Conservation (phyloP, 208 protist genomes). For the Trypanosoma melophagium region DNA sequence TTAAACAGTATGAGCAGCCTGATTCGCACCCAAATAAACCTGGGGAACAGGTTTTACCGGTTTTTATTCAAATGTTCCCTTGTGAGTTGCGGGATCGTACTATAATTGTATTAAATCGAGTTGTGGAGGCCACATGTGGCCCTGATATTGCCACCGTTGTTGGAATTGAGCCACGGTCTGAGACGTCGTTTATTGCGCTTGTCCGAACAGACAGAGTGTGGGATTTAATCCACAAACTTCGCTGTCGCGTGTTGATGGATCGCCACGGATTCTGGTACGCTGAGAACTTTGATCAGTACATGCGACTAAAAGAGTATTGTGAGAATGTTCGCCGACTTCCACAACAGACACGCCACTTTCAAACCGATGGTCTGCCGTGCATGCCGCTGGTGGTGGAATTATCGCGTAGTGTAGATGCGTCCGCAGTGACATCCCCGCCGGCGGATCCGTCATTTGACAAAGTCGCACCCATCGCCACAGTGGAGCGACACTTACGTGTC, state of each 20-base stretch:
- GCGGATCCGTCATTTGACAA: slow-evolving; percentile 57
- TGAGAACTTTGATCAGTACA: slow-evolving; percentile 55
- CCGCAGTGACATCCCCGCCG: slow-evolving; percentile 20
- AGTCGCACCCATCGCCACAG: slow-evolving; percentile 54
- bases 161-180: slow-evolving; percentile 60
- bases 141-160: slow-evolving; percentile 41
- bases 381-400: slow-evolving; percentile 86
- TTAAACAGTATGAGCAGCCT: slow-evolving; percentile 28
- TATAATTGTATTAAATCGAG: slow-evolving; percentile 61
- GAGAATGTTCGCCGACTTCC: slow-evolving; percentile 63
- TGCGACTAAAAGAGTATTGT: slow-evolving; percentile 76
- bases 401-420: slow-evolving; percentile 31
- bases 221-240: slow-evolving; percentile 59
- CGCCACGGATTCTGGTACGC: slow-evolving; percentile 80
- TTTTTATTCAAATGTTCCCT: slow-evolving; percentile 86
- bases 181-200: slow-evolving; percentile 72
- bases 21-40: slow-evolving; percentile 5
- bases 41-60: slow-evolving; percentile 24
- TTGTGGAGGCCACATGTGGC: slow-evolving; percentile 48
- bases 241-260: slow-evolving; percentile 81
- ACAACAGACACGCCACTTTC: slow-evolving; percentile 67
- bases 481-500: slow-evolving; percentile 74
- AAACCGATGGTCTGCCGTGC: slow-evolving; percentile 74
- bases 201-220: slow-evolving; percentile 52
- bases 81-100: slow-evolving; percentile 65